phyloP scores from a whole-genome alignment of 2,329 filamentous ascomycete genomes.

The Xylogone sp. region DNA sequence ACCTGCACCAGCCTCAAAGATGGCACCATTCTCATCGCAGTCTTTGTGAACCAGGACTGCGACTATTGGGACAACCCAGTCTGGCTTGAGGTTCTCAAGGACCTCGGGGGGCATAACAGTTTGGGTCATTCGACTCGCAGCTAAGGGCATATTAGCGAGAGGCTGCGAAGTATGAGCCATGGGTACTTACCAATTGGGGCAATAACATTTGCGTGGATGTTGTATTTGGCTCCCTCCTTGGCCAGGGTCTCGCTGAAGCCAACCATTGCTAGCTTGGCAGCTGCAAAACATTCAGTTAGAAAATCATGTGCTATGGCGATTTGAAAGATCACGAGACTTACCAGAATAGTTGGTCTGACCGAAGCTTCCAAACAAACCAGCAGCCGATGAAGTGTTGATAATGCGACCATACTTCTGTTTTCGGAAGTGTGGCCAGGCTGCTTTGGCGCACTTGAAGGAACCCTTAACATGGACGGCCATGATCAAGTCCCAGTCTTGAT shows the following conservation, averaged over 20 bases:
- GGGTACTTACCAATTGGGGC: slow-evolving; percentile 64
- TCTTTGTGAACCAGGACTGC: slow-evolving; percentile 85
- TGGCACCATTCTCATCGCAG: slow-evolving; percentile 75
- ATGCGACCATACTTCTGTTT: slow-evolving; percentile 98
- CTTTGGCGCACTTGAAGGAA: slow-evolving; percentile 90
- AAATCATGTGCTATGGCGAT: slow-evolving; percentile 3
- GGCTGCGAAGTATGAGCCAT: not conserved
- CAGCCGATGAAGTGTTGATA: slow-evolving; percentile 96
- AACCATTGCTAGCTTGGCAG: slow-evolving; percentile 91
- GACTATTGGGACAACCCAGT: slow-evolving; percentile 93
- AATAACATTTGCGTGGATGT: slow-evolving; percentile 93
- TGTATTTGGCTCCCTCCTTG: slow-evolving; percentile 97
- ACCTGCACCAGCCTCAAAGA: slow-evolving; percentile 92
- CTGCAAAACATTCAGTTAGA: slow-evolving; percentile 38
- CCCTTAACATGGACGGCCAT: slow-evolving; percentile 90
- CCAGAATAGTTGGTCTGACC: slow-evolving; percentile 93
- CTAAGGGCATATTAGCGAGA: slow-evolving; percentile 36
- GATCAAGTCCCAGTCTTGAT: slow-evolving; percentile 94
- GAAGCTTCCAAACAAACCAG: slow-evolving; percentile 92
- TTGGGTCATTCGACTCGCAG: slow-evolving; percentile 91
- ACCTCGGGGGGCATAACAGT: slow-evolving; percentile 96
- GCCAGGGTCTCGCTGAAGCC: slow-evolving; percentile 97
- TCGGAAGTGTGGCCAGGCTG: slow-evolving; percentile 95
- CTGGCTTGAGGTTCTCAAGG: slow-evolving; percentile 70
- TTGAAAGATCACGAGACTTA: slow-evolving; percentile 28